Evolutionary conservation across 441 rosid species (phyloP).

Genomic region (Biscutella laevigata): DNA sequence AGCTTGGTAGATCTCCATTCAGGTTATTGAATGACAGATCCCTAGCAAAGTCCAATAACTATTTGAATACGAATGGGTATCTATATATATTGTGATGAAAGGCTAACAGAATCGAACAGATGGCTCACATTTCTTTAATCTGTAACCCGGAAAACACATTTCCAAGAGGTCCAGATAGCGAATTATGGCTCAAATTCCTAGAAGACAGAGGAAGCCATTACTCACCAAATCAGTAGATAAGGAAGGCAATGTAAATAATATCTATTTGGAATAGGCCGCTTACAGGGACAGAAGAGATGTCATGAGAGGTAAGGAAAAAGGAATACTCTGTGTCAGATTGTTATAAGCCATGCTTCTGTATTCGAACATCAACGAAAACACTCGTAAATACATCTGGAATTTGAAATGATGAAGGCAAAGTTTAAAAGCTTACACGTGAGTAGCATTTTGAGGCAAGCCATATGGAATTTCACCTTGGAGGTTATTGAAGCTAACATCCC

Average conservation of each 20-base stretch:
- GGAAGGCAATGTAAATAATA: neutral
- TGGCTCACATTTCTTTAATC: slow-evolving; percentile 67
- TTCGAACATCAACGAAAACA: slow-evolving; percentile 3
- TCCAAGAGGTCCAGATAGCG: slow-evolving; percentile 81
- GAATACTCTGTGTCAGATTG: slow-evolving; percentile 56
- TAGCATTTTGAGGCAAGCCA: slow-evolving; percentile 69
- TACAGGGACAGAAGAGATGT: slow-evolving; percentile 62
- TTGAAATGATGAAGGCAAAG: neutral
- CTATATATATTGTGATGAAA: neutral
- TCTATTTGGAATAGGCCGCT: slow-evolving; percentile 24
- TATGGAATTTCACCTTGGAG: slow-evolving; percentile 70
- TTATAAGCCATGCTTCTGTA: slow-evolving; percentile 76
- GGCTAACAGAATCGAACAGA: neutral
- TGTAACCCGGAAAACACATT: slow-evolving; percentile 65
- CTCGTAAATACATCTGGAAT: neutral
- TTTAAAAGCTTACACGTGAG: slow-evolving; percentile 59
- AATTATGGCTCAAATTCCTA: slow-evolving; percentile 90
- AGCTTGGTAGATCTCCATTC: slow-evolving; percentile 81
- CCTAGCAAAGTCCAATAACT: slow-evolving; percentile 33
- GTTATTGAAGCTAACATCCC: slow-evolving; percentile 77
- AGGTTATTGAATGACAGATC: slow-evolving; percentile 81
- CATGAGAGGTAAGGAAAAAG: slow-evolving; percentile 54
- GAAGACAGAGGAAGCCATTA: slow-evolving; percentile 16
- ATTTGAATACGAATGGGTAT: neutral
- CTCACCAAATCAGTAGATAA: neutral